Percentiles rank a stretch among this genome's conserved stretches.
Evolutionary conservation across 345 rosid species (phyloP).

Genomic region (Gossypium turneri): DNA sequence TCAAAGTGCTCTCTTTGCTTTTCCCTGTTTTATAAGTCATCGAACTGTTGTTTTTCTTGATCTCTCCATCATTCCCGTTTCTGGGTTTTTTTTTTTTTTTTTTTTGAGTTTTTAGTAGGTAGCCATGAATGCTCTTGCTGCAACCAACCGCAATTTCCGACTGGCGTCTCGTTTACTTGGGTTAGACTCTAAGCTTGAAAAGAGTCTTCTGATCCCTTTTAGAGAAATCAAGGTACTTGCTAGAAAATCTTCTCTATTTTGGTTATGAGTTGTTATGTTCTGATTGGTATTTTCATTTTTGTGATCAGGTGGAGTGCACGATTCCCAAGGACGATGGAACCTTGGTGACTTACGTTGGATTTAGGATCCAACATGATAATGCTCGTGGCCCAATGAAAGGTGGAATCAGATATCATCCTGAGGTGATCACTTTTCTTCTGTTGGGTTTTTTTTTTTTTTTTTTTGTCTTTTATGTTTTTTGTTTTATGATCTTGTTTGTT

Average conservation of each 20-base stretch:
- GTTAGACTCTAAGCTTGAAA: slow-evolving; percentile 83
- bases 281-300: background rate
- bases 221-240: slow-evolving; percentile 76
- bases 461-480: background rate
- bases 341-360: slow-evolving; percentile 77
- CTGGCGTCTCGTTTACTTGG: slow-evolving; percentile 86
- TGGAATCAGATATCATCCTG: slow-evolving; percentile 98
- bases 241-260: background rate
- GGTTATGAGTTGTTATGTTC: background rate
- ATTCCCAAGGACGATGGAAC: slow-evolving; percentile 95
- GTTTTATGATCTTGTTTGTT: background rate
- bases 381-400: slow-evolving; percentile 99
- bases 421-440: slow-evolving; percentile 40
- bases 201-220: slow-evolving; percentile 86
- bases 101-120: background rate
- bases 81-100: background rate
- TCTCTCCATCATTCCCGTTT: background rate
- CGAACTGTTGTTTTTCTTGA: background rate
- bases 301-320: slow-evolving; percentile 88
- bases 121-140: slow-evolving; percentile 87
- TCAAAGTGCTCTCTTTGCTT: background rate
- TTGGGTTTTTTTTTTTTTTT: background rate
- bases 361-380: slow-evolving; percentile 96
- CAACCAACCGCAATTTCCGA: slow-evolving; percentile 90
- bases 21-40: background rate